Base-by-base conservation (phyloP, 805 yeast genomes). In the Torulaspora franciscae region DNA sequence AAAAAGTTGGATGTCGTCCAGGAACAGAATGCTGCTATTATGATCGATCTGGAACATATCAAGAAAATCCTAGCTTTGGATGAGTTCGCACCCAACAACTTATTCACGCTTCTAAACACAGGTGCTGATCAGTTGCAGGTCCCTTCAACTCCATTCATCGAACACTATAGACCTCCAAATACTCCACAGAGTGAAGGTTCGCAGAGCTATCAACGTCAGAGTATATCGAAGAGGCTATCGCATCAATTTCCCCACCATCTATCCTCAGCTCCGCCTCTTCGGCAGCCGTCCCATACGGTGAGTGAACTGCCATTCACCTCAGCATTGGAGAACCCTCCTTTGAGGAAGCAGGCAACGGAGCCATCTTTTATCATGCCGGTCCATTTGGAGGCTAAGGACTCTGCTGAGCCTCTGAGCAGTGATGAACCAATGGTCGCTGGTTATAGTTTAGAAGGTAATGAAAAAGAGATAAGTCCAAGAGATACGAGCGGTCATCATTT, bases 1-100 rank as follows among this genome's bases (percentile, higher is more conserved):
- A 43, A 38, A 7, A 55, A 48, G 29, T 29, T 55, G 28, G 51
- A 51, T 28, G 30, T 43, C 19, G 46, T 55, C 10, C 59, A 55
- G 35, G 51, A 48, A 19, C 59, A 51, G 23, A 51, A 55, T 40
- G 46, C 55, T 7, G 50, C 47, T 6, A 53, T 55, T 9, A 48
- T 55, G 24, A 44, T 55, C 9, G 57, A 55, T 29, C 26, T 55
- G 24, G 41, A 48, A 14, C 46, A 43, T 17, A 46, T 55, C 24
- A 53, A 53, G 40, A 46, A 46, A 27, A 34, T 44, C 10, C 39
- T 49, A 32, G 42, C 24, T 7, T 10, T 43, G 9, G 46, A 43
- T 17, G 48, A 46, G 24, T 43, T 38, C 17, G 26, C 42, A 3
- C 40, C 48, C 6, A 46, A 45, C 32, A 47, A 47, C 17, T 39